Evolutionary conservation across 768 basidiomycete genomes (phyloP).

Genomic region (Coprinellus aureogranulatus): DNA sequence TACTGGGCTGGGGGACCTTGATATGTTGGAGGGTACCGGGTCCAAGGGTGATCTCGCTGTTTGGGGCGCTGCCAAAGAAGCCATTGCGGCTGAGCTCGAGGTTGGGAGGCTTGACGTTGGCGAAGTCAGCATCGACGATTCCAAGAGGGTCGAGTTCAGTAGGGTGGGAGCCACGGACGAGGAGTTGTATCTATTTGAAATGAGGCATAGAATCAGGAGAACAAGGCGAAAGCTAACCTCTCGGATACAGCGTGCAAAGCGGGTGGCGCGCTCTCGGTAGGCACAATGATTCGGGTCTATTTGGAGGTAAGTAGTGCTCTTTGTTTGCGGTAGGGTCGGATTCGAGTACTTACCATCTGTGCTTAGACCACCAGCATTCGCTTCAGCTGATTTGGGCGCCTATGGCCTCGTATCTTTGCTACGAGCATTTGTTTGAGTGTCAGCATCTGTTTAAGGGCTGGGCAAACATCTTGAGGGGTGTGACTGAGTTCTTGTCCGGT

Average conservation of each 20-base stretch:
- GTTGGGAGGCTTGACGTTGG: conserved; percentile 76
- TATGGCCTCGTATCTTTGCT: too few relatives aligned
- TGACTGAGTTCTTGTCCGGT: too few relatives aligned
- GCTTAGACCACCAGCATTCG: too few relatives aligned
- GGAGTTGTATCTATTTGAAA: conserved; percentile 78
- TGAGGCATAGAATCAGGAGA: conserved; percentile 2
- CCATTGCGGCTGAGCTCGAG: conserved; percentile 93
- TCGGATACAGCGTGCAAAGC: conserved; percentile 67
- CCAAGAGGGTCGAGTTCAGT: conserved; percentile 96
- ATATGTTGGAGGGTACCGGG: conserved; percentile 97
- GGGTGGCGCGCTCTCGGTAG: conserved; percentile 80
- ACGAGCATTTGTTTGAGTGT: too few relatives aligned
- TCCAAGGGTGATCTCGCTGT: conserved; percentile 91
- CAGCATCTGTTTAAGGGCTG: too few relatives aligned
- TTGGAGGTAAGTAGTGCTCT: too few relatives aligned
- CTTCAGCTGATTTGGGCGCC: too few relatives aligned
- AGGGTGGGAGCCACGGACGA: conserved; percentile 94
- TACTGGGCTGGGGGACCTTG: conserved; percentile 95
- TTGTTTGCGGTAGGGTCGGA: too few relatives aligned
- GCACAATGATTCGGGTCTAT: too few relatives aligned
- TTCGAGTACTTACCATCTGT: too few relatives aligned
- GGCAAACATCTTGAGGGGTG: too few relatives aligned
- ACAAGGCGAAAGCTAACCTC: conserved; percentile 48
- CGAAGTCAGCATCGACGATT: conserved; percentile 86
- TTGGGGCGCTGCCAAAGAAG: conserved; percentile 89